Conservation (phyloP, 768 basidiomycete genomes). For the Lentinula raphanica region DNA sequence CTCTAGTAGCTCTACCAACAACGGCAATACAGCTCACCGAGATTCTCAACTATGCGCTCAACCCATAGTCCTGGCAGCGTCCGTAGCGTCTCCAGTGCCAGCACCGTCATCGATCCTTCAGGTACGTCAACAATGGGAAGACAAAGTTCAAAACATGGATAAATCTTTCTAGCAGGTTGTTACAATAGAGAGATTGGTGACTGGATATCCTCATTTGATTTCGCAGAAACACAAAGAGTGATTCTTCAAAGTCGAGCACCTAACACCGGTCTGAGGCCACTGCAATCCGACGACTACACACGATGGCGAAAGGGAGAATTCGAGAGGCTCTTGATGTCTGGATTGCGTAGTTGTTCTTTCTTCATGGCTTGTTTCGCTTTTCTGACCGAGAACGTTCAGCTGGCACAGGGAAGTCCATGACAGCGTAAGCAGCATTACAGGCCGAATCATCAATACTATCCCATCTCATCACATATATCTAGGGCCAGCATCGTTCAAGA, state of each 20-base stretch:
- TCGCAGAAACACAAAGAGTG: not conserved
- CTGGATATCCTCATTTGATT: not conserved
- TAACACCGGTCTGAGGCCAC: not conserved
- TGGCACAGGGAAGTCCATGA: not conserved
- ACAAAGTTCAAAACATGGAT: too few relatives aligned
- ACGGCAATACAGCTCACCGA: too few relatives aligned
- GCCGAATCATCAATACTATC: not conserved
- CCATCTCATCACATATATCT: not conserved
- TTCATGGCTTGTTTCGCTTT: not conserved
- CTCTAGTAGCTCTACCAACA: too few relatives aligned
- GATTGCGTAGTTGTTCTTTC: not conserved
- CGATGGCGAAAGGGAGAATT: not conserved
- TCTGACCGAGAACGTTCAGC: not conserved
- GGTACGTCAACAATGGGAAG: not conserved
- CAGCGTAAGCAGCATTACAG: not conserved
- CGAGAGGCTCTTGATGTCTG: not conserved
- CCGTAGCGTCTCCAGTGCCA: not conserved
- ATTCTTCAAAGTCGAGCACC: not conserved
- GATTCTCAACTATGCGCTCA: too few relatives aligned
- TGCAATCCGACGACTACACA: not conserved
- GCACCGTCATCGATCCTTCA: not conserved
- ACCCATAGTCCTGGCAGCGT: not conserved
- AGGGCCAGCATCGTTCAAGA: not conserved
- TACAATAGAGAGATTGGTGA: not conserved
- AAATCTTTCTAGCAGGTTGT: not conserved